phyloP scores from a whole-genome alignment of 371 early-diverging fungal genomes.

The Blakeslea trispora region DNA sequence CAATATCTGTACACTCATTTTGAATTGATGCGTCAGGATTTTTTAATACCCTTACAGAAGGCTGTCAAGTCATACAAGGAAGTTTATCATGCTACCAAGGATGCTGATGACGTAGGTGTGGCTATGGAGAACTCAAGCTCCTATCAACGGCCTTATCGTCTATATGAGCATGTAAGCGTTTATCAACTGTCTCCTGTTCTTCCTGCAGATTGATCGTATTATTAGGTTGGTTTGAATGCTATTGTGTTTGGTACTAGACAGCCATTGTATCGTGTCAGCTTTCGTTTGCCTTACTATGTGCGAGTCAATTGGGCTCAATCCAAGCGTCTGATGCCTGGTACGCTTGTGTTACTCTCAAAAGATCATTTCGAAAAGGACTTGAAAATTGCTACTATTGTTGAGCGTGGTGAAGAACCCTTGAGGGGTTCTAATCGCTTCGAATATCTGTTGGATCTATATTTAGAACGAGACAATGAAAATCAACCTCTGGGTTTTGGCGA shows the following conservation, averaged over 20 bases:
- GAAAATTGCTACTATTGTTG: constrained; percentile 60
- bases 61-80: constrained; percentile 50
- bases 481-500: constrained; percentile 49
- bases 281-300: constrained; percentile 50
- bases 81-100: constrained; percentile 18
- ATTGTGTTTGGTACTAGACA: constrained; percentile 54
- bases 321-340: constrained; percentile 60
- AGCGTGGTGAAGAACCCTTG: constrained; percentile 55
- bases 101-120: constrained; percentile 27
- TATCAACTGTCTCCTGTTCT: no score
- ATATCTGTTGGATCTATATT: constrained; percentile 52
- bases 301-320: constrained; percentile 54
- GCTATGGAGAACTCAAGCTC: constrained; percentile 11
- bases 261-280: constrained; percentile 56
- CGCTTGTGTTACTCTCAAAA: constrained; percentile 55
- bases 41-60: constrained; percentile 54
- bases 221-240: constrained; percentile 55
- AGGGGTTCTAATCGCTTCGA: constrained; percentile 46
- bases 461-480: constrained; percentile 47
- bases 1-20: constrained; percentile 68
- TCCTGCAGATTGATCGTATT: not conserved
- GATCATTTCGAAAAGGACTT: constrained; percentile 56
- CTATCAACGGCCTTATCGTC: constrained; percentile 20
- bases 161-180: constrained; percentile 40
- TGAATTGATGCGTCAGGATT: constrained; percentile 65